Evolutionary conservation across 345 rosid genomes (phyloP).

Genomic region (Salix purpurea): DNA sequence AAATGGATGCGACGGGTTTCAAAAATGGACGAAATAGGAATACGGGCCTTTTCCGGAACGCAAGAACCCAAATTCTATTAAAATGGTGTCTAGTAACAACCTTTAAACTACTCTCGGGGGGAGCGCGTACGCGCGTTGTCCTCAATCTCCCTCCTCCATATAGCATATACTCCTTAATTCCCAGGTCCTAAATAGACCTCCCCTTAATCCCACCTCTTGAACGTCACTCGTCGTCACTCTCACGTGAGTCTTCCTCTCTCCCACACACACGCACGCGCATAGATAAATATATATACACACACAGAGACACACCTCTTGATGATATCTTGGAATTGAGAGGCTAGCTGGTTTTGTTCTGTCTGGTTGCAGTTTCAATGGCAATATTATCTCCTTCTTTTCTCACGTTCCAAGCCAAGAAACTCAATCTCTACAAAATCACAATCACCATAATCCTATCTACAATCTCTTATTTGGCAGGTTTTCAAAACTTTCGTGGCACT

Average conservation of each 20-base stretch:
- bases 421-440: constrained; percentile 43
- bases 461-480: constrained; percentile 49
- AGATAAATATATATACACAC: neutral
- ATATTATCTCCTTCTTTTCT: neutral
- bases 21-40: neutral
- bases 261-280: neutral
- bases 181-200: neutral
- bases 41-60: neutral
- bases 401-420: constrained; percentile 33
- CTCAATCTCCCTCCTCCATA: neutral
- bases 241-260: neutral
- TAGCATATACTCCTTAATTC: neutral
- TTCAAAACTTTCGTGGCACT: constrained; percentile 29
- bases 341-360: neutral
- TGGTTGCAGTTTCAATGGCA: constrained; percentile 7
- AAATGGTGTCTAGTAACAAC: neutral
- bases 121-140: constrained; percentile 3
- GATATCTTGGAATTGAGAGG: neutral
- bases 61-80: neutral
- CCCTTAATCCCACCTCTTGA: neutral
- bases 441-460: constrained; percentile 42
- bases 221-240: constrained; percentile 7
- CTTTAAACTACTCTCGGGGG: neutral
- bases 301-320: neutral
- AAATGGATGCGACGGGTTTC: neutral